Evolutionary conservation across 148 eudicot genomes (phyloP).

Genomic region (Simmondsia chinensis): DNA sequence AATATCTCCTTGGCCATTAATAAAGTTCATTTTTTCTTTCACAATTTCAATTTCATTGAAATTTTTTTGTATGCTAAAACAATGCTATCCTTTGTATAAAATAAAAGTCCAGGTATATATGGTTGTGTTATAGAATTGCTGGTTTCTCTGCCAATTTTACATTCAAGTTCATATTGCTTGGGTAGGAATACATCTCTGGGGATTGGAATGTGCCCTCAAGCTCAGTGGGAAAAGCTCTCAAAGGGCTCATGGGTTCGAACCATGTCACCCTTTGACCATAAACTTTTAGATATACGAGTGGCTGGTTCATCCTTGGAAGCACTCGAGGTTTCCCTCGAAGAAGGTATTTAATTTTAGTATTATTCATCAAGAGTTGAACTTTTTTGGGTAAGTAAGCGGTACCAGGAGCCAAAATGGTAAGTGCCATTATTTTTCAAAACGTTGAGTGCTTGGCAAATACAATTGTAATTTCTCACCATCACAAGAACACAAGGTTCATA

Average conservation of each 20-base stretch:
- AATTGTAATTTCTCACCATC: too few relatives aligned
- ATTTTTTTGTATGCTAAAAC: too few relatives aligned
- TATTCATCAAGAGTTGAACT: too few relatives aligned
- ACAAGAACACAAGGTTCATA: too few relatives aligned
- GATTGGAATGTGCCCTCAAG: slow-evolving; percentile 81
- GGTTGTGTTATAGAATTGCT: background rate
- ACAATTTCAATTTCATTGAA: too few relatives aligned
- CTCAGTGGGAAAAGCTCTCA: slow-evolving; percentile 66
- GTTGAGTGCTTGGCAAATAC: too few relatives aligned
- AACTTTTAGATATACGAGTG: slow-evolving; percentile 57
- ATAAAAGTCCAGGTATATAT: background rate
- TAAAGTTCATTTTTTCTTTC: too few relatives aligned
- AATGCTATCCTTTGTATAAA: too few relatives aligned
- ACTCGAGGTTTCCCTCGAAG: slow-evolving; percentile 43
- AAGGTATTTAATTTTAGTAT: slow-evolving; percentile 39
- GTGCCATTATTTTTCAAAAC: too few relatives aligned
- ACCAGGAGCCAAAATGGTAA: too few relatives aligned
- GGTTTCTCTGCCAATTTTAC: background rate
- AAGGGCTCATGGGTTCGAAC: slow-evolving; percentile 62
- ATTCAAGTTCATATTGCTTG: background rate
- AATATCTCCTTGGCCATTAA: too few relatives aligned
- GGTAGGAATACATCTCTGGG: slow-evolving; percentile 72
- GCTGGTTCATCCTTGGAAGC: slow-evolving; percentile 35
- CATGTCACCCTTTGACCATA: slow-evolving; percentile 92
- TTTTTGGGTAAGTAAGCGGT: too few relatives aligned